Conservation (phyloP, 1,284 basidiomycete species). For the Leccinum pachyderme region DNA sequence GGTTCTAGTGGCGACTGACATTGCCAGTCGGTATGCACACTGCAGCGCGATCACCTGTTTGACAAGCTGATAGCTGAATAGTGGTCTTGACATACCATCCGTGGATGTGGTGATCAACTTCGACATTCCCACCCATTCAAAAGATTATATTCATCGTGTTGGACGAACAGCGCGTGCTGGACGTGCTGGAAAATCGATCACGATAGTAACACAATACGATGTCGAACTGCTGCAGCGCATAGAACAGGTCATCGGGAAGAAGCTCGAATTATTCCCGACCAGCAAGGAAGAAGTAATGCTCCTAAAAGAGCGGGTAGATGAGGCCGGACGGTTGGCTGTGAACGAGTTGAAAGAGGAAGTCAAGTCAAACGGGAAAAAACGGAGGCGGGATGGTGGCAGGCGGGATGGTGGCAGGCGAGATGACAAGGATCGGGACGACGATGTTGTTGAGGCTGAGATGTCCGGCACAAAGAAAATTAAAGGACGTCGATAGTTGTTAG, state of each 20-base stretch:
- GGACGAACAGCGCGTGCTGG: conserved; percentile 97
- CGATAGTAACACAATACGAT: conserved; percentile 97
- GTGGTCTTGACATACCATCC: conserved; percentile 94
- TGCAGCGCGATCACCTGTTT: conserved; percentile 1
- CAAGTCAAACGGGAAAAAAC: conserved; percentile 51
- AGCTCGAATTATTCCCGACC: conserved; percentile 88
- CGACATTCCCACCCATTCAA: conserved; percentile 97
- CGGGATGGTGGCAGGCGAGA: conserved; percentile 55
- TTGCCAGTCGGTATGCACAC: conserved; percentile 79
- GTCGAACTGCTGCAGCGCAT: conserved; percentile 96
- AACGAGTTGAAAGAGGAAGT: conserved; percentile 75
- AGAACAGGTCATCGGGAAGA: conserved; percentile 88
- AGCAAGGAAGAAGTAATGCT: conserved; percentile 91
- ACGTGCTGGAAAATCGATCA: conserved; percentile 92
- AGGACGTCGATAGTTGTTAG: conserved; percentile 31
- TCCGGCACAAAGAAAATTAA: conserved; percentile 53
- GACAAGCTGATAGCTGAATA: conserved; percentile 28
- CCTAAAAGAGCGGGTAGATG: conserved; percentile 86
- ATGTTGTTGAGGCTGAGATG: conserved; percentile 80
- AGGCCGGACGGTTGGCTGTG: conserved; percentile 83
- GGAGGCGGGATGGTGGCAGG: conserved; percentile 53
- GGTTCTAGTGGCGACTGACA: conserved; percentile 94
- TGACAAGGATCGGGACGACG: conserved; percentile 83
- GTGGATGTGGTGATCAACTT: conserved; percentile 99
- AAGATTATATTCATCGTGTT: conserved; percentile 99